Evolutionary conservation across 1,139 yeast species (phyloP).

Genomic region (Geotrichum phurueaensis): DNA sequence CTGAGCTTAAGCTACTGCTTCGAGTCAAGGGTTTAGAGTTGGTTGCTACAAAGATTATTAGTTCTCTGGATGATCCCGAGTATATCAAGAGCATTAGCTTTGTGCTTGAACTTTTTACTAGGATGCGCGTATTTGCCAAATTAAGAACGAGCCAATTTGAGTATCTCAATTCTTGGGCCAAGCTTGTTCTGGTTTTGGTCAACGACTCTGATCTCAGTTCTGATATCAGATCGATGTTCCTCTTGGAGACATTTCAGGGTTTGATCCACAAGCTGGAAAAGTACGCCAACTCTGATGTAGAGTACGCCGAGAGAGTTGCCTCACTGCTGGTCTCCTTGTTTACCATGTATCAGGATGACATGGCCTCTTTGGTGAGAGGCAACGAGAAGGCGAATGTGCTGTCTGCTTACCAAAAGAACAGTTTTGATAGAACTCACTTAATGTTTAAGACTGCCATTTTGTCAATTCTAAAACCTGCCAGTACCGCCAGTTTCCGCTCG

Average conservation of each 20-base stretch:
- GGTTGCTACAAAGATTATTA: slow-evolving; percentile 21
- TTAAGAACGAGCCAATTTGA: slow-evolving; percentile 46
- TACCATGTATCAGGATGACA: slow-evolving; percentile 50
- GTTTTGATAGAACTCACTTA: slow-evolving; percentile 52
- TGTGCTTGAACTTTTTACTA: slow-evolving; percentile 21
- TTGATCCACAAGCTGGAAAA: slow-evolving; percentile 72
- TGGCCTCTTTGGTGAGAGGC: slow-evolving; percentile 35
- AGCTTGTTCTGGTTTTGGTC: slow-evolving; percentile 65
- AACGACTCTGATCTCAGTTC: slow-evolving; percentile 48
- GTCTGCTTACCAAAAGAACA: slow-evolving; percentile 7
- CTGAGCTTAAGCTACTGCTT: slow-evolving; percentile 24
- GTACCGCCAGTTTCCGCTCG: slow-evolving; percentile 64
- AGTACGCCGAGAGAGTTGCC: slow-evolving; percentile 69
- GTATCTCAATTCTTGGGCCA: slow-evolving; percentile 77
- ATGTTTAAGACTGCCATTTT: slow-evolving; percentile 67
- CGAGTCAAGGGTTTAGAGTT: slow-evolving; percentile 29
- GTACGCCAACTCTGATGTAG: slow-evolving; percentile 59
- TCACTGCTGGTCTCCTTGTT: slow-evolving; percentile 68
- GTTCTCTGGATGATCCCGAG: slow-evolving; percentile 22
- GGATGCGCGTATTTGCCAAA: slow-evolving; percentile 19
- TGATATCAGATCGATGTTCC: slow-evolving; percentile 50
- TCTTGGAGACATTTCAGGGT: slow-evolving; percentile 68
- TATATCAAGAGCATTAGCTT: slow-evolving; percentile 19
- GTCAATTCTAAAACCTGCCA: slow-evolving; percentile 64
- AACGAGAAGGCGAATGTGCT: slow-evolving; percentile 19